Base-by-base conservation (phyloP, 192 early-diverging fungal species). In the Coemansia sp. region DNA sequence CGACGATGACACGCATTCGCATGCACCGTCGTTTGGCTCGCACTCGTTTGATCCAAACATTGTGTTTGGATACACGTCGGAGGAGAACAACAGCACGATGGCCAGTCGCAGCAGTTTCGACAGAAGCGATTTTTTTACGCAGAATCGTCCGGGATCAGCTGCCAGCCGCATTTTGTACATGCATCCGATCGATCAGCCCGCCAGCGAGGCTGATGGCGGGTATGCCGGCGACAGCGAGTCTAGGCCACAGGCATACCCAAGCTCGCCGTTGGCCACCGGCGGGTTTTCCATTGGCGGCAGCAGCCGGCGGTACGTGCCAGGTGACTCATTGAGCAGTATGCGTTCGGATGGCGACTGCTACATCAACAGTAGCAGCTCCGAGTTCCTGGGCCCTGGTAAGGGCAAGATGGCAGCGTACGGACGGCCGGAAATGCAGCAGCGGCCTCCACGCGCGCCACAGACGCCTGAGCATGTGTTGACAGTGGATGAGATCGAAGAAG, bases 21-120 rank as follows among this genome's bases (percentile, higher is more conserved):
- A 36, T 28, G 45, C 76, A 0, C 63, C 67, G 5, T 79, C 76
- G 2, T 30, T 51, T 32, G 68, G 71, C 48, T 79, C 76, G 61
- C 68, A 75, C 50, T 57, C 73, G 16, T 81, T 75, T 66, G 78
- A 81, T 48, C 68, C 78, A 18, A 68, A 69, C 36, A 31, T 75
- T 28, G 72, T 81, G 60, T 81, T 75, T 72, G 78, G 73, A 0
- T 75, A 75, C 31, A 81, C 66, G 40, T 75, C 73, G 2, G 78
- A 81, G 50, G 78, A 81, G 30, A 75, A 69, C 65, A 80, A 68
- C 66, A 81, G 78, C 73, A 81, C 78, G 1, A 72, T 81, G 73
- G 78, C 73, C 32, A 81, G 78, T 28, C 78, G 73, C 60, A 81
- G 69, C 64, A 81, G 78, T 56, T 71, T 81, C 36, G 78, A 72